Evolutionary conservation across 140 eudicot species (phyloP), one percentile per base, ranked within the genome.

Genomic region (Stevia rebaudiana): DNA sequence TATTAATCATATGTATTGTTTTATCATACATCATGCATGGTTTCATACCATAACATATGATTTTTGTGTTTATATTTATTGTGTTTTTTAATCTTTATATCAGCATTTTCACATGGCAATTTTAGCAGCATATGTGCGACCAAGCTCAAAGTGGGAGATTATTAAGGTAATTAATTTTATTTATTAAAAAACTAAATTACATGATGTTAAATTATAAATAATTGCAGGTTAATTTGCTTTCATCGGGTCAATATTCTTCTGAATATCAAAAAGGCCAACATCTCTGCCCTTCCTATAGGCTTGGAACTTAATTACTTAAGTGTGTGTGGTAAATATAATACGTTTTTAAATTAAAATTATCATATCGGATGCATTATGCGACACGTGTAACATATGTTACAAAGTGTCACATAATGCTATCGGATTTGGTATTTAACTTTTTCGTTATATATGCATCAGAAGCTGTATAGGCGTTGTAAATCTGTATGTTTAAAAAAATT

Each of bases 51-150:
- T 46, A 51, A 6, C 13, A 35, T 19, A 11, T 5, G 60, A 43
- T 53, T 28, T 50, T 39, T 28, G 21, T 15, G 17, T 39, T 57
- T 44, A 46, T 36, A 15, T 28, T 58, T 3, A 11, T 36, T 43
- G 35, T 71, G 30, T 63, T 36, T 5, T 67, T 74, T 18, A 17
- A n/a, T n/a, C n/a, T 52, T 66, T n/a, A 17, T 52, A 39, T 9
- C 83, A 86, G 97, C 85, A 81, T 60, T 90, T 90, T 74, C 84
- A 90, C 78, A 80, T 90, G 97, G 82, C 94, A 15, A 76, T 90
- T 35, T 77, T 90, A 61, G 94, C 97, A 28, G 81, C 90, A 37
- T 84, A 76, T 37, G 79, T 69, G 31, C 88, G 78, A 3, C 86
- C 94, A 17, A 86, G 76, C 68, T 75, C 88, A 16, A 84, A 78